A percentile compares a stretch with the other conserved stretches of the same genome.
phyloP scores from a whole-genome alignment of 345 rosid species.

The Abelmoschus esculentus region DNA sequence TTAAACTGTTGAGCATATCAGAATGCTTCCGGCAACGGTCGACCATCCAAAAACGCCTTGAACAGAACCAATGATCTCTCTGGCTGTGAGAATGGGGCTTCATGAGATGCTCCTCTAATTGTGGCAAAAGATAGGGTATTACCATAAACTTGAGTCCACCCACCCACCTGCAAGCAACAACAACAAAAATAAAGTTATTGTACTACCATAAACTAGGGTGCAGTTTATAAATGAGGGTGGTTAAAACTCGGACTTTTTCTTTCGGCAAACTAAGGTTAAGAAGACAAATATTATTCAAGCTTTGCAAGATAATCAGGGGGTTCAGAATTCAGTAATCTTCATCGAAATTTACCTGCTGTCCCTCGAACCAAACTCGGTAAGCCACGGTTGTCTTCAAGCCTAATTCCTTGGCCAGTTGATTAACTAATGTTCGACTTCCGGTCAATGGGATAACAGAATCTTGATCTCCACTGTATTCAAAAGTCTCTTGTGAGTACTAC shows the following conservation, averaged over 20 bases:
- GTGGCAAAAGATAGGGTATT: slow-evolving; percentile 82
- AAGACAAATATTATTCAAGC: too few relatives aligned
- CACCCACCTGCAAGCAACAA: slow-evolving; percentile 74
- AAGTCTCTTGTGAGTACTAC: not conserved
- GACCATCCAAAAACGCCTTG: slow-evolving; percentile 55
- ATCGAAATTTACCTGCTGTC: slow-evolving; percentile 54
- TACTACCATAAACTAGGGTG: not conserved
- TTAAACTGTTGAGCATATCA: slow-evolving; percentile 33
- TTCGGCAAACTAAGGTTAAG: too few relatives aligned
- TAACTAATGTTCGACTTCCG: slow-evolving; percentile 65
- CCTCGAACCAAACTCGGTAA: slow-evolving; percentile 86
- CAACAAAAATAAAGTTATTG: slow-evolving; percentile 31
- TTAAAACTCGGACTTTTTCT: too few relatives aligned
- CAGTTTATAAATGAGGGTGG: too few relatives aligned
- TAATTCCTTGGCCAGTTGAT: slow-evolving; percentile 47
- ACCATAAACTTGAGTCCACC: slow-evolving; percentile 93
- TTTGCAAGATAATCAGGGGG: too few relatives aligned
- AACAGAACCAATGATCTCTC: slow-evolving; percentile 86
- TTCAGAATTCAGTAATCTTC: not conserved
- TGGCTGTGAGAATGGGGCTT: slow-evolving; percentile 96
- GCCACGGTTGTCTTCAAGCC: slow-evolving; percentile 55
- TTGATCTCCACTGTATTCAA: slow-evolving; percentile 74
- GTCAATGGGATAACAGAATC: slow-evolving; percentile 94
- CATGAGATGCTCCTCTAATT: slow-evolving; percentile 90
- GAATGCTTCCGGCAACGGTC: slow-evolving; percentile 66